A percentile compares a stretch with the other conserved stretches of the same genome.
Conservation (phyloP, 148 eudicot species). For the Rhododendron ferrugineum region DNA sequence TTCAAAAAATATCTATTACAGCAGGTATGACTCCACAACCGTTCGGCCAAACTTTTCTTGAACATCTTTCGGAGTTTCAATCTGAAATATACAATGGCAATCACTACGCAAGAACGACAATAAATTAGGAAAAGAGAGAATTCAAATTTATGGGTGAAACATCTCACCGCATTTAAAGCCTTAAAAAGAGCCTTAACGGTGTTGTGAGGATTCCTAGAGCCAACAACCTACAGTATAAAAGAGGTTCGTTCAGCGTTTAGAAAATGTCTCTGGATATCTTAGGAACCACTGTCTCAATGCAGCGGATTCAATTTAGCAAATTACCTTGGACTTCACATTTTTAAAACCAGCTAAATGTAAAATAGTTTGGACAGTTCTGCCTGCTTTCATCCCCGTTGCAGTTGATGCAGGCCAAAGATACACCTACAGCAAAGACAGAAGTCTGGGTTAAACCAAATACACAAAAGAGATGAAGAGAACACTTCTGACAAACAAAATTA, state of each 20-base stretch:
- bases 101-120: neutral
- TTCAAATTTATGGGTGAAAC: neutral
- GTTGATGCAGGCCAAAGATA: conserved; percentile 92
- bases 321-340: conserved; percentile 89
- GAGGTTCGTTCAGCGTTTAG: neutral
- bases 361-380: conserved; percentile 64
- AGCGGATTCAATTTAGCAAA: neutral
- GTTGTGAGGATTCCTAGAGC: conserved; percentile 85
- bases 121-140: neutral
- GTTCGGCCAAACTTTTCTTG: conserved; percentile 94
- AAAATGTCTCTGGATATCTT: neutral
- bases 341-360: conserved; percentile 83
- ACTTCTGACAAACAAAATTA: neutral
- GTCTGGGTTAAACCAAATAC: neutral
- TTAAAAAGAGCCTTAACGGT: conserved; percentile 84
- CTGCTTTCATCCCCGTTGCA: conserved; percentile 77
- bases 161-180: conserved; percentile 80
- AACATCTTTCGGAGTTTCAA: conserved; percentile 92
- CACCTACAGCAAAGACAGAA: conserved; percentile 35
- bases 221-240: conserved; percentile 63
- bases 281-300: neutral
- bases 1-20: conserved; percentile 25
- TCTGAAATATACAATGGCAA: conserved; percentile 28
- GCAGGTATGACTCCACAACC: conserved; percentile 79
- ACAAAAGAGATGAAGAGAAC: neutral